These are phyloP conservation scores for Rhodamnia rubescens DNA, from an alignment of 345 rosid genomes.

Conservation along the genomic window DNA sequence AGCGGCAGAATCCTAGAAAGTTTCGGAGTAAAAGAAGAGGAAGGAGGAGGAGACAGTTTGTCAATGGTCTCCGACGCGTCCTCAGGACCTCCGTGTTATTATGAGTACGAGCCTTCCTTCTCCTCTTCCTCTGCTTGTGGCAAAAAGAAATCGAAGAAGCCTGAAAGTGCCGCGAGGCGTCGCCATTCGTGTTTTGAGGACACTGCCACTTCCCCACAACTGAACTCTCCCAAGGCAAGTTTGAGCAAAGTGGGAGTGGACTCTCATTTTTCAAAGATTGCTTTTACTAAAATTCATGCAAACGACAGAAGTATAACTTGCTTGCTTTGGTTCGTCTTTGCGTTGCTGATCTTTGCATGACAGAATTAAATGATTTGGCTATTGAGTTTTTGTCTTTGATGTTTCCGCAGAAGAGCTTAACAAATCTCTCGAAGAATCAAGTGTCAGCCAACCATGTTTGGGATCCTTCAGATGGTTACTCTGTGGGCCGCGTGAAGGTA, in stretches of 20 bases:
- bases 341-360: neutral
- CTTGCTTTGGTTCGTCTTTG: neutral
- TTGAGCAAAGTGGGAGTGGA: neutral
- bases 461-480: neutral
- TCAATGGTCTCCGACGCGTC: slow-evolving; percentile 15
- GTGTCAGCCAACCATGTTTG: neutral
- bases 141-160: neutral
- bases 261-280: neutral
- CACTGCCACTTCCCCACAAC: neutral
- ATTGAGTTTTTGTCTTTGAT: neutral
- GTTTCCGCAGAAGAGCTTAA: neutral
- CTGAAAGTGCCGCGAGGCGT: neutral
- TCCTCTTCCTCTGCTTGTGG: neutral
- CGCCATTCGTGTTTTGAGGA: slow-evolving; percentile 1
- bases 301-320: neutral
- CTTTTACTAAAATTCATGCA: neutral
- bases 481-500: neutral
- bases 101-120: neutral
- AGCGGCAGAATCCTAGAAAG: neutral
- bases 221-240: neutral
- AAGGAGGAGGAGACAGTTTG: slow-evolving; percentile 1
- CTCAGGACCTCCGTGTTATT: slow-evolving; percentile 6
- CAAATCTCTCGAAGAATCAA: neutral
- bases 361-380: neutral
- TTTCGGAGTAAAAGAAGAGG: neutral